These are phyloP conservation scores for Phytophthora tentaculata DNA, from an alignment of 352 stramenopile species.

Conservation along the genomic window DNA sequence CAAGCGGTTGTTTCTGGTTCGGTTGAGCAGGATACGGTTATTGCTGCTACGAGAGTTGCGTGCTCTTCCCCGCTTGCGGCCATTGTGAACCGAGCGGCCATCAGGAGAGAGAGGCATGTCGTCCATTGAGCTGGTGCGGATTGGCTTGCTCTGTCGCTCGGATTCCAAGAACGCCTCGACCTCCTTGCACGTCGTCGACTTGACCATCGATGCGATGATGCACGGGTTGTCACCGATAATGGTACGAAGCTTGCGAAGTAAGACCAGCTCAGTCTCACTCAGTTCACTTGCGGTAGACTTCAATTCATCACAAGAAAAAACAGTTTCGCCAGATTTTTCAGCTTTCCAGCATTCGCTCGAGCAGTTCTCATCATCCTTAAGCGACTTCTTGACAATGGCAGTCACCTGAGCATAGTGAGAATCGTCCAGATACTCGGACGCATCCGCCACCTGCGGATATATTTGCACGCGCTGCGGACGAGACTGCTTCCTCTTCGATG, in stretches of 20 bases:
- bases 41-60: constrained; percentile 49
- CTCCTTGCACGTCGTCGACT: constrained; percentile 63
- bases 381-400: constrained; percentile 51
- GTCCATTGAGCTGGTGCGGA: constrained; percentile 35
- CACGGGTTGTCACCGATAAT: constrained; percentile 73
- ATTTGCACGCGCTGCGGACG: constrained; percentile 35
- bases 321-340: not conserved
- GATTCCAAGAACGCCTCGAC: constrained; percentile 57
- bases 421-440: constrained; percentile 77
- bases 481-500: constrained; percentile 32
- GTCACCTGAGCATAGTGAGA: constrained; percentile 53
- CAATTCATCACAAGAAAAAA: constrained; percentile 1
- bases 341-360: constrained; percentile 55
- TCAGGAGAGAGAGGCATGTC: constrained; percentile 48
- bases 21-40: constrained; percentile 69
- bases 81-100: constrained; percentile 40
- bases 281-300: constrained; percentile 10
- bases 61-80: constrained; percentile 48
- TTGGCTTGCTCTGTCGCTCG: constrained; percentile 42
- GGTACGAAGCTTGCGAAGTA: constrained; percentile 61
- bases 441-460: constrained; percentile 39
- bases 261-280: constrained; percentile 48
- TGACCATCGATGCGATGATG: constrained; percentile 65
- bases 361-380: constrained; percentile 37
- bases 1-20: constrained; percentile 64